Base-by-base conservation (phyloP, 1,284 basidiomycete species). In the Phellopilus nigrolimitatus region DNA sequence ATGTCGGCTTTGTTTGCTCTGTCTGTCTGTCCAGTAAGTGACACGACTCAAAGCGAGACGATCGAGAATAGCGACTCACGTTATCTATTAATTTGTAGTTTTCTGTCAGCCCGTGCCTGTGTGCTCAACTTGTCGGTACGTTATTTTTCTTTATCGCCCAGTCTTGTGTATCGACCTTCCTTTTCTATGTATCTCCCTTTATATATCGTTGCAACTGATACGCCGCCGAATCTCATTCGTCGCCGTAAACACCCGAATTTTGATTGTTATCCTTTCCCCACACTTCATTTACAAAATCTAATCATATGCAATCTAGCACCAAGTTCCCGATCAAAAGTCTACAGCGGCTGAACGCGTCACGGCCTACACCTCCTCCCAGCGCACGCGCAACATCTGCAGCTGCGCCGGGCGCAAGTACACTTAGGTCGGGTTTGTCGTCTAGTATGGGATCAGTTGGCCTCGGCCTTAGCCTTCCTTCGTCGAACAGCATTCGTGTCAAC, bases 1-100 rank as follows among this genome's bases (percentile, higher is more conserved):
- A 99, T 63, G 82, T 99, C 47, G 97, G 95, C 31, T 99, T 95
- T 62, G 94, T 99, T 21, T 99, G 97, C 68, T 95, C 92, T 15
- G 92, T 97, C 30, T 97, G 94, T 65, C 70, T 97, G 37, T 95
- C 91, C 41, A 97, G 93, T 95, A 61, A 57, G 88, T 78, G 21
- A 4, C 28, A 36, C 31, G 3, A 43, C 37, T 19, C 22, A 36
- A 15, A 4, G 6, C 10, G 38, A 47, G 56, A 24, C 13, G 15
- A 8, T 25, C 17, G 9, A 25, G 8, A 17, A 25, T 4, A 42
- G 42, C 6, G 38, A 38, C 43, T 17, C 39, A 25, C 4, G 12
- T 48, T 31, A 15, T 19, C 25, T n/a, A 3, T 17, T 15, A 21
- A n/a, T 36, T 27, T 49, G 17, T 61, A 93, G 91, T 94, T 61